A percentile compares a stretch with the other conserved stretches of the same genome.
phyloP scores from a whole-genome alignment of 148 eudicot species.

The Arctostaphylos glauca region DNA sequence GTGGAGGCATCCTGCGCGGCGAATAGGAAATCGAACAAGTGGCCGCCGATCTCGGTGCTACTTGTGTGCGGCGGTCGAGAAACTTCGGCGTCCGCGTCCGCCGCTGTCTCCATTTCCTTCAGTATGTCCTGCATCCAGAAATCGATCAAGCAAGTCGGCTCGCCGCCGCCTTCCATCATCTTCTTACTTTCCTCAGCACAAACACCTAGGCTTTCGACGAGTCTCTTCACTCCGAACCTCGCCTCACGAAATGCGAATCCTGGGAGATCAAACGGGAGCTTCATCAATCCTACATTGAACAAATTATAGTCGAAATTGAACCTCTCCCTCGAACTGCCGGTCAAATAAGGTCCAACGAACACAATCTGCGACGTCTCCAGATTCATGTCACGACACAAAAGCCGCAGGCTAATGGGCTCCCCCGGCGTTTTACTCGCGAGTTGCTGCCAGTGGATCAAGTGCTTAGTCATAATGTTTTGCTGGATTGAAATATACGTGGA shows the following conservation, averaged over 20 bases:
- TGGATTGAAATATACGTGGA: slow-evolving; percentile 56
- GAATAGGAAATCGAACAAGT: slow-evolving; percentile 75
- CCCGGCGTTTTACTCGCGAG: background rate
- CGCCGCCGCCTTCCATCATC: slow-evolving; percentile 36
- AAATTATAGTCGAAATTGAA: slow-evolving; percentile 59
- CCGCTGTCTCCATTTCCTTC: slow-evolving; percentile 32
- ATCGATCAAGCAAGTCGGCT: slow-evolving; percentile 68
- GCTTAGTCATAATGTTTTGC: slow-evolving; percentile 47
- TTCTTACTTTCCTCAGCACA: slow-evolving; percentile 55
- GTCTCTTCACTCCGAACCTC: slow-evolving; percentile 53
- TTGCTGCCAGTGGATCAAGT: slow-evolving; percentile 33
- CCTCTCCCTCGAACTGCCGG: slow-evolving; percentile 24
- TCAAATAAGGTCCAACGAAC: slow-evolving; percentile 64
- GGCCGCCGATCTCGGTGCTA: slow-evolving; percentile 45
- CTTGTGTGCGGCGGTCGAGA: slow-evolving; percentile 35
- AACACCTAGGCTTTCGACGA: slow-evolving; percentile 36
- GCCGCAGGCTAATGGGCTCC: slow-evolving; percentile 39
- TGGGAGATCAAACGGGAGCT: slow-evolving; percentile 67
- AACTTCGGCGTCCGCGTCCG: background rate
- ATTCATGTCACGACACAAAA: slow-evolving; percentile 72
- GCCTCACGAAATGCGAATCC: slow-evolving; percentile 77
- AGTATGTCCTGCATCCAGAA: slow-evolving; percentile 77
- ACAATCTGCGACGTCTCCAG: slow-evolving; percentile 83
- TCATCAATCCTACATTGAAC: slow-evolving; percentile 71
- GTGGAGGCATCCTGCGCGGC: slow-evolving; percentile 92